phyloP scores from a whole-genome alignment of 805 yeast genomes.

The Cyberlindnera galapagoensis region DNA sequence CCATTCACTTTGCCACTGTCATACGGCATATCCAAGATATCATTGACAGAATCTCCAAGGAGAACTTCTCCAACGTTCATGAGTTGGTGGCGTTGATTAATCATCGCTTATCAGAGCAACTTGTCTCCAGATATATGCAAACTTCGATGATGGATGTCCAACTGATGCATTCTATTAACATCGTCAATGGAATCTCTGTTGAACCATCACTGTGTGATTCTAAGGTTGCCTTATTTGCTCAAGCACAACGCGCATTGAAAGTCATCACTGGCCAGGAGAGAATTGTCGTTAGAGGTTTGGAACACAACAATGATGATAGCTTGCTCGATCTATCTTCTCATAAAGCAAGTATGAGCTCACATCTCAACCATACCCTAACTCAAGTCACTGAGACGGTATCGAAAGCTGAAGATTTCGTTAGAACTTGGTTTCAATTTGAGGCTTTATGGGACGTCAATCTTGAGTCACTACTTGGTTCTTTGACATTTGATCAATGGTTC shows the following conservation, averaged over 20 bases:
- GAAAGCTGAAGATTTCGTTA: slow-evolving; percentile 31
- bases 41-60: slow-evolving; percentile 30
- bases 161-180: slow-evolving; percentile 29
- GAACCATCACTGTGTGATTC: slow-evolving; percentile 35
- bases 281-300: slow-evolving; percentile 19
- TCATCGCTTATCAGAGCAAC: slow-evolving; percentile 20
- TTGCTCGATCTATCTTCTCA: slow-evolving; percentile 8
- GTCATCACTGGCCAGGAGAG: slow-evolving; percentile 23
- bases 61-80: slow-evolving; percentile 30
- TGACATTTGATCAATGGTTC: slow-evolving; percentile 44
- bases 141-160: slow-evolving; percentile 2
- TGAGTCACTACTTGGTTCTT: slow-evolving; percentile 29
- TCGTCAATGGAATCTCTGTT: slow-evolving; percentile 31
- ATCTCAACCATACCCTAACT: slow-evolving; percentile 19
- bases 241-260: slow-evolving; percentile 20
- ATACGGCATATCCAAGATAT: slow-evolving; percentile 29
- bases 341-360: slow-evolving; percentile 3
- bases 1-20: slow-evolving; percentile 10
- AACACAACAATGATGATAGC: not conserved
- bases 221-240: slow-evolving; percentile 25
- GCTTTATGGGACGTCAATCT: slow-evolving; percentile 51
- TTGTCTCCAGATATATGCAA: slow-evolving; percentile 25
- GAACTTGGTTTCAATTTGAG: slow-evolving; percentile 51
- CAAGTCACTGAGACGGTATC: slow-evolving; percentile 28
- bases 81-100: slow-evolving; percentile 31